phyloP scores from a whole-genome alignment of 2,329 filamentous ascomycete genomes.

The Mycosphaerella sp. region DNA sequence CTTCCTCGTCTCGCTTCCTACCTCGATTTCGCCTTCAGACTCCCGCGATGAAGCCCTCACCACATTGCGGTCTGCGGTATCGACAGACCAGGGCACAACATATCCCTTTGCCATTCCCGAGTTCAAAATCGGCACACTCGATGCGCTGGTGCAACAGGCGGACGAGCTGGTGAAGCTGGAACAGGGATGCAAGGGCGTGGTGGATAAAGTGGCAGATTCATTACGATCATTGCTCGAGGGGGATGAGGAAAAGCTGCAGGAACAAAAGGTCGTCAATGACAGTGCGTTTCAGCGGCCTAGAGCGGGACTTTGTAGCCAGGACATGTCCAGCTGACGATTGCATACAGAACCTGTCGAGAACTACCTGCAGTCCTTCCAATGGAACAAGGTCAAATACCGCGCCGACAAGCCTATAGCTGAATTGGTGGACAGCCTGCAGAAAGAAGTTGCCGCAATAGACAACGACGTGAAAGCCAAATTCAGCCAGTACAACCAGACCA shows the following conservation, averaged over 20 bases:
- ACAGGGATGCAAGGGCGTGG: slow-evolving; percentile 68
- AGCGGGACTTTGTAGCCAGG: background rate
- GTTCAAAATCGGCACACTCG: slow-evolving; percentile 96
- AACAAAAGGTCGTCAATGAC: slow-evolving; percentile 91
- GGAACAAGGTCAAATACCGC: slow-evolving; percentile 98
- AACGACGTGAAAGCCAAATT: slow-evolving; percentile 94
- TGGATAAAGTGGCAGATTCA: slow-evolving; percentile 81
- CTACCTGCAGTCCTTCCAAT: slow-evolving; percentile 81
- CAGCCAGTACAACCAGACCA: slow-evolving; percentile 87
- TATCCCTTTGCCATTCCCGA: slow-evolving; percentile 76
- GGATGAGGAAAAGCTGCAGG: slow-evolving; percentile 71
- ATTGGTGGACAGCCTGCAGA: slow-evolving; percentile 79
- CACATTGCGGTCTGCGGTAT: slow-evolving; percentile 65
- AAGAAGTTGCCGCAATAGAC: slow-evolving; percentile 87
- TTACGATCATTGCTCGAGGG: slow-evolving; percentile 75
- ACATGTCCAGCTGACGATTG: slow-evolving; percentile 11
- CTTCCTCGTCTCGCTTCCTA: slow-evolving; percentile 82
- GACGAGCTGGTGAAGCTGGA: slow-evolving; percentile 92
- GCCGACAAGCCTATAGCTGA: slow-evolving; percentile 85
- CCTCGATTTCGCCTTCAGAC: slow-evolving; percentile 74
- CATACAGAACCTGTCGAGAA: slow-evolving; percentile 82
- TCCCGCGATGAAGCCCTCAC: slow-evolving; percentile 75
- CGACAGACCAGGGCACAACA: slow-evolving; percentile 67
- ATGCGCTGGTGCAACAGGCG: slow-evolving; percentile 90
- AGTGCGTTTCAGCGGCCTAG: slow-evolving; percentile 53